Conservation (phyloP, 306 rosid genomes). For the Rosa persica region DNA sequence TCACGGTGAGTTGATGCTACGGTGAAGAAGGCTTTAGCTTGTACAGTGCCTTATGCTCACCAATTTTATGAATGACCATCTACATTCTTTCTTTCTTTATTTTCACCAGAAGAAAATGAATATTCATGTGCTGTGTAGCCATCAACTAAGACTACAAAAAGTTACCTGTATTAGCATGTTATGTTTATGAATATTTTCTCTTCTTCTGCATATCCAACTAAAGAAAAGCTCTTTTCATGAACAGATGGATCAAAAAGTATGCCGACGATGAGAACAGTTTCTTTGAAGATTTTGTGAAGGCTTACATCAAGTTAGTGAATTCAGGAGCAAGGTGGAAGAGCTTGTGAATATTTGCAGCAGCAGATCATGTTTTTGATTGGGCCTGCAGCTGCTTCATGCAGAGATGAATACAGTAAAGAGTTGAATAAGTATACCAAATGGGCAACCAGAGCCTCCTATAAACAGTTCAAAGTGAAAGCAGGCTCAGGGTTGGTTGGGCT, state of each 20-base stretch:
- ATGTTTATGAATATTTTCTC: background rate
- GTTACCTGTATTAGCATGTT: background rate
- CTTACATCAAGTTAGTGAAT: constrained; percentile 83
- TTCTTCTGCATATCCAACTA: constrained; percentile 27
- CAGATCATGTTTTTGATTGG: background rate
- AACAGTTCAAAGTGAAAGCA: background rate
- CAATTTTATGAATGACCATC: background rate
- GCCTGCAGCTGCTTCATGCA: background rate
- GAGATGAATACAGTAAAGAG: background rate
- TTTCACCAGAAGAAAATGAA: background rate
- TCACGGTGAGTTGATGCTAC: background rate
- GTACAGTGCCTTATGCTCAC: background rate
- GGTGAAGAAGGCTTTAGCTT: background rate
- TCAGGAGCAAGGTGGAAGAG: constrained; percentile 81
- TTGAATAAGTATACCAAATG: background rate
- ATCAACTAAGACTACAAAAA: background rate
- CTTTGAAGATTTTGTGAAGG: constrained; percentile 82
- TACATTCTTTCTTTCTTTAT: background rate
- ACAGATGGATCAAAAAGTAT: constrained; percentile 82
- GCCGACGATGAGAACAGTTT: constrained; percentile 66
- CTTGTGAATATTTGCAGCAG: constrained; percentile 31
- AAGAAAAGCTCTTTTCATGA: constrained; percentile 26
- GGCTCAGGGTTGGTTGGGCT: background rate
- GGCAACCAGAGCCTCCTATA: background rate
- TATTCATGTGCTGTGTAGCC: background rate